phyloP scores from a whole-genome alignment of 164 flowering plant genomes.

The Aristolochia contorta region DNA sequence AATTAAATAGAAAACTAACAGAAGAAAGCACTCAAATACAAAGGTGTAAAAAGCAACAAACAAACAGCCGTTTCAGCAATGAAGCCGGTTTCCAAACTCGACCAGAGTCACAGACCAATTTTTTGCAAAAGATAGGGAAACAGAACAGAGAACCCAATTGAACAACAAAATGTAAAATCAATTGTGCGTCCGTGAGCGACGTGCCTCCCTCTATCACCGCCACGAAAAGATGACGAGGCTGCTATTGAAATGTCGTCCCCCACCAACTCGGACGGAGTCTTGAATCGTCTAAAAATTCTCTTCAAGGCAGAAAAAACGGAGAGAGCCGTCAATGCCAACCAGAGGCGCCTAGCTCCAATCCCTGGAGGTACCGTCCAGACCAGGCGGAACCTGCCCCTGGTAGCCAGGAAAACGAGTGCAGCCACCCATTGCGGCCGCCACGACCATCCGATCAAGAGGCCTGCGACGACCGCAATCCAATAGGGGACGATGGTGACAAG shows the following conservation, averaged over 20 bases:
- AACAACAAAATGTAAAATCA: too few relatives aligned
- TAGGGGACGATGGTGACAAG: neutral
- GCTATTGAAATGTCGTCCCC: neutral
- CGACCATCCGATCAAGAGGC: conserved; percentile 10
- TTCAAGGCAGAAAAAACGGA: conserved; percentile 18
- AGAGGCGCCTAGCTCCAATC: conserved; percentile 20
- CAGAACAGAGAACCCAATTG: too few relatives aligned
- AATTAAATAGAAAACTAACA: too few relatives aligned
- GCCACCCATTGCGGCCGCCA: conserved; percentile 7
- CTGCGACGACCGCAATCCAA: conserved; percentile 7
- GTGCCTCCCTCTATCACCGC: neutral
- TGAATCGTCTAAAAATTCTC: neutral
- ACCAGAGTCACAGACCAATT: too few relatives aligned
- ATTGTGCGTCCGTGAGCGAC: neutral
- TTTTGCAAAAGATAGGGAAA: too few relatives aligned
- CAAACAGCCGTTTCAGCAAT: neutral
- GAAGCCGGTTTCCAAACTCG: neutral
- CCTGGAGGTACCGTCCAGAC: conserved; percentile 21
- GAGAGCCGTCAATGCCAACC: conserved; percentile 22
- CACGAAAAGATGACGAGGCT: neutral
- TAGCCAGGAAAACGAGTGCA: conserved; percentile 1
- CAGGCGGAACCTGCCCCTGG: conserved; percentile 14
- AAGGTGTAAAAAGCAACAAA: neutral
- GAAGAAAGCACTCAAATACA: too few relatives aligned
- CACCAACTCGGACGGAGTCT: neutral